phyloP scores from a whole-genome alignment of 2,329 filamentous ascomycete species.

The Huntiella moniliformis region DNA sequence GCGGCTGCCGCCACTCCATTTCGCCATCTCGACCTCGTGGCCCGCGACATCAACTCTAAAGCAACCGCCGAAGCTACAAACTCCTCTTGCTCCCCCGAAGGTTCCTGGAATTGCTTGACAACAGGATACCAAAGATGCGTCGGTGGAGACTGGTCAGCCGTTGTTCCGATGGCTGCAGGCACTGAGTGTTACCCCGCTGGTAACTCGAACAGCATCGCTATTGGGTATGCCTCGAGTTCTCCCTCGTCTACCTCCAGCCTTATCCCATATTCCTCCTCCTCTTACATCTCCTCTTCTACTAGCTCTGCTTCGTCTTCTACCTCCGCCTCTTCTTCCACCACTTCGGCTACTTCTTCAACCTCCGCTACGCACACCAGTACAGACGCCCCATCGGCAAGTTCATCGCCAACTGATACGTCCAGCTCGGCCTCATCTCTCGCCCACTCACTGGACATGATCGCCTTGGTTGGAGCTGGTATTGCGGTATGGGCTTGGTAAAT shows the following conservation, averaged over 20 bases:
- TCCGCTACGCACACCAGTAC: neutral
- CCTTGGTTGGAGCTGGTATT: no score
- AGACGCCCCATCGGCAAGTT: neutral
- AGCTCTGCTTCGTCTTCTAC: neutral
- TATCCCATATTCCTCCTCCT: neutral
- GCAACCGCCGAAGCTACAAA: conserved; percentile 19
- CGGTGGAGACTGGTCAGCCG: conserved; percentile 26
- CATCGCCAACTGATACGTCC: no score
- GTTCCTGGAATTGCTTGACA: conserved; percentile 36
- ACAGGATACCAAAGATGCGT: conserved; percentile 31
- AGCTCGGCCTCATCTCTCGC: no score
- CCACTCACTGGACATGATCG: no score
- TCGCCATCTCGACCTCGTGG: neutral
- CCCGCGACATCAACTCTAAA: neutral
- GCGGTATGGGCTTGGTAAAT: no score
- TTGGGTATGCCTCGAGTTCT: conserved; percentile 13
- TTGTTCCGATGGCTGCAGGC: conserved; percentile 25
- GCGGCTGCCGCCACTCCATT: neutral
- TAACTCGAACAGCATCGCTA: conserved; percentile 22
- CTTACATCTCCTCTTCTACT: neutral
- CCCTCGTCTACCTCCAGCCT: neutral
- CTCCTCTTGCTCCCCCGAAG: conserved; percentile 25
- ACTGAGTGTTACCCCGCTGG: conserved; percentile 28
- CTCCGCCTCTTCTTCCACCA: neutral
- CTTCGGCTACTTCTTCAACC: neutral